These are phyloP conservation scores for Dillenia suffruticosa DNA, from an alignment of 164 flowering plant genomes.

Conservation along the genomic window DNA sequence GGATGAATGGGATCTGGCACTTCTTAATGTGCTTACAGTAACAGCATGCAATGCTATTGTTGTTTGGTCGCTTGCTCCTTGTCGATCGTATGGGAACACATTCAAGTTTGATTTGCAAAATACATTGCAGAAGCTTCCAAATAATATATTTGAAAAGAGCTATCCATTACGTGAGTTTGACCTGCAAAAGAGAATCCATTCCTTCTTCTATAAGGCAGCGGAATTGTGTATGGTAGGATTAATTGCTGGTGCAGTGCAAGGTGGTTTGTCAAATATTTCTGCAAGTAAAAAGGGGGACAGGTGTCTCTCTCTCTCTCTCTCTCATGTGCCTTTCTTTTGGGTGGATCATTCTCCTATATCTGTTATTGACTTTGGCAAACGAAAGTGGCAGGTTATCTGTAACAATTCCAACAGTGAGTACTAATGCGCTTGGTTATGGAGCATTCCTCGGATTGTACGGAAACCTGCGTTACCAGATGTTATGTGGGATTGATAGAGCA, in stretches of 20 bases:
- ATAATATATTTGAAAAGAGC: constrained; percentile 90
- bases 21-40: constrained; percentile 79
- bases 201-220: constrained; percentile 84
- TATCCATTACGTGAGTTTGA: constrained; percentile 88
- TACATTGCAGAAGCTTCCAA: constrained; percentile 95
- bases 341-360: background rate
- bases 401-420: constrained; percentile 64
- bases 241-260: constrained; percentile 82
- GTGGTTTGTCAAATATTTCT: constrained; percentile 55
- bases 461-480: constrained; percentile 72
- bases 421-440: constrained; percentile 83
- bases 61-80: constrained; percentile 97
- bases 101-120: constrained; percentile 89
- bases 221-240: constrained; percentile 79
- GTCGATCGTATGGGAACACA: constrained; percentile 94
- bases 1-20: constrained; percentile 98
- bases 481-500: constrained; percentile 78
- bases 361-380: background rate
- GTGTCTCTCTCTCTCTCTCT: constrained; percentile 18
- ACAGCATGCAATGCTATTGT: constrained; percentile 84
- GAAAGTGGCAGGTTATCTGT: constrained; percentile 63
- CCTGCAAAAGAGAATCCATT: constrained; percentile 74
- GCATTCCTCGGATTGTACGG: constrained; percentile 92
- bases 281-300: constrained; percentile 75
- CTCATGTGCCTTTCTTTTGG: background rate